phyloP scores from a whole-genome alignment of 192 early-diverging fungal genomes.

The Backusella parvicylindrica region DNA sequence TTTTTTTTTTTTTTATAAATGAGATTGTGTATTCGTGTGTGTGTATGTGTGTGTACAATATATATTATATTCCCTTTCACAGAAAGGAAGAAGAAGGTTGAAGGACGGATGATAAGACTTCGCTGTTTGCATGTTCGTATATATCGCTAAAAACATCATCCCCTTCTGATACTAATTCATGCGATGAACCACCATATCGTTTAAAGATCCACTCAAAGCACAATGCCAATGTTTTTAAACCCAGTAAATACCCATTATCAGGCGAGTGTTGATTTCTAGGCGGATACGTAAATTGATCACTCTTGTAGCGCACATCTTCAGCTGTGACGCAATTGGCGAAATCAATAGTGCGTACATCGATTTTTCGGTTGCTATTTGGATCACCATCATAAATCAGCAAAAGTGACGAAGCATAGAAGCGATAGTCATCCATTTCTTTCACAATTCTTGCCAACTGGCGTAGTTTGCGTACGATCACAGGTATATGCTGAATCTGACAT shows the following conservation, averaged over 20 bases:
- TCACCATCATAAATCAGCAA: slow-evolving; percentile 92
- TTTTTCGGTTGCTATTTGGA: slow-evolving; percentile 36
- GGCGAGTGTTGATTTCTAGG: slow-evolving; percentile 45
- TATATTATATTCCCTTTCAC: neutral
- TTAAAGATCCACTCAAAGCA: slow-evolving; percentile 68
- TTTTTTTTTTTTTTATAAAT: neutral
- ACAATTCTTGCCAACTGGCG: slow-evolving; percentile 73
- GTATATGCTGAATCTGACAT: slow-evolving; percentile 79
- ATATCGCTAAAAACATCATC: slow-evolving; percentile 13
- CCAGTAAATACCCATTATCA: slow-evolving; percentile 79
- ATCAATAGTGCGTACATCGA: slow-evolving; percentile 92
- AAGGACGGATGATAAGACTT: neutral
- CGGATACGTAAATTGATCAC: slow-evolving; percentile 34
- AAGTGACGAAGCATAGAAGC: slow-evolving; percentile 90
- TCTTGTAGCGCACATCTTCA: slow-evolving; percentile 25
- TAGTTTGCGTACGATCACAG: slow-evolving; percentile 76
- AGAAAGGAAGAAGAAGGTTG: neutral
- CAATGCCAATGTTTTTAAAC: slow-evolving; percentile 65
- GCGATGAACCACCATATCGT: slow-evolving; percentile 19
- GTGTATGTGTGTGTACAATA: neutral
- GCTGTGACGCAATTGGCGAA: slow-evolving; percentile 88
- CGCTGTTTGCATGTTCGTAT: neutral
- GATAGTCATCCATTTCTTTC: slow-evolving; percentile 72
- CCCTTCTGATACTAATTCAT: neutral
- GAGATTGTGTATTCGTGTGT: neutral